Percentiles rank a stretch among this genome's conserved stretches.
phyloP scores from a whole-genome alignment of 306 rosid genomes.

The Mucuna pruriens region DNA sequence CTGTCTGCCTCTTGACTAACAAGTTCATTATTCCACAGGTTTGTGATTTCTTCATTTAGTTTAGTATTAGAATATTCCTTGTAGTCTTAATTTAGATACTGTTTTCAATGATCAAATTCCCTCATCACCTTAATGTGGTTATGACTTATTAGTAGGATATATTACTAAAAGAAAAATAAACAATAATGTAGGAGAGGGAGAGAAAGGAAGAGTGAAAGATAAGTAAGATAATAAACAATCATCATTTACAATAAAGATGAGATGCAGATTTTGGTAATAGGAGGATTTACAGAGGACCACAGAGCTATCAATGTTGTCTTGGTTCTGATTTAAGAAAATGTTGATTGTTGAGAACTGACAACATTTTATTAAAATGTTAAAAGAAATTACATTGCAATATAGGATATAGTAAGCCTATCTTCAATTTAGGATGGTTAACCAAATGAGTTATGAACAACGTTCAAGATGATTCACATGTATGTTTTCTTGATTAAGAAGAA shows the following conservation, averaged over 20 bases:
- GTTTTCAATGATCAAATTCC: not conserved
- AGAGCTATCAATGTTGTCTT: conserved; percentile 1
- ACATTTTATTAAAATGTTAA: not conserved
- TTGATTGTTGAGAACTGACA: not conserved
- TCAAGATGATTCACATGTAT: not conserved
- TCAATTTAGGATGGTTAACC: not conserved
- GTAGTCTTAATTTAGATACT: not conserved
- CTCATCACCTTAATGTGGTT: not conserved
- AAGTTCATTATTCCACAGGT: conserved; percentile 97
- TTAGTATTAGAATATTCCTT: not conserved
- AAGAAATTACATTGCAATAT: not conserved
- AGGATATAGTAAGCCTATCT: not conserved
- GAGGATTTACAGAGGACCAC: not conserved
- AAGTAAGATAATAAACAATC: not conserved
- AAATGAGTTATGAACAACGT: not conserved
- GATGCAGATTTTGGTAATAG: not conserved
- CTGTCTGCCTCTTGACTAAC: conserved; percentile 91
- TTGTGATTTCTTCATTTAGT: conserved; percentile 35
- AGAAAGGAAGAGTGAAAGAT: not conserved
- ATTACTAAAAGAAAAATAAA: not conserved
- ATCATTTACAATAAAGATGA: not conserved
- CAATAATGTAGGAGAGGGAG: not conserved
- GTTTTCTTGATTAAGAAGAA: not conserved
- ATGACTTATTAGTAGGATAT: not conserved
- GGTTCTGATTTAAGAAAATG: not conserved